Base-by-base conservation (phyloP, 78 protist species). In the Dictyostelium brefeldianum region DNA sequence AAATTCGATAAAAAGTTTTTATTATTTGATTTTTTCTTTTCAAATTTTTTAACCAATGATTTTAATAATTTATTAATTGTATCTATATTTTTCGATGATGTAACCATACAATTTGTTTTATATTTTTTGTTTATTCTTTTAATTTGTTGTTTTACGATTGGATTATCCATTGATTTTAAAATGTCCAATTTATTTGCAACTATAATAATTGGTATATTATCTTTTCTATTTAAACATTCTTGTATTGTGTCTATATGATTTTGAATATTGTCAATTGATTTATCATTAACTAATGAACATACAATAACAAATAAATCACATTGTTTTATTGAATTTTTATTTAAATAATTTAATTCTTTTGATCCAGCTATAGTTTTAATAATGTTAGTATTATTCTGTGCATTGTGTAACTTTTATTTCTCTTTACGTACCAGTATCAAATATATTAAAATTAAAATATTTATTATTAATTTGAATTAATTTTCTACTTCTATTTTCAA, bases 231-330 rank as follows among this genome's bases (percentile, higher is more conserved):
- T 56, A 56, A 56, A 25, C 41, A 8, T 20, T 56, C 14, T 56
- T 56, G 65, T 8, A 62, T 62, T 62, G 25, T 10, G 3, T 62
- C 71, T 2, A 25, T 27, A 25, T 62, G 25, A 25, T 62, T 22
- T 25, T 62, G 71, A 25, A 62, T 62, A 62, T 36, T 62, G 25
- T 62, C 71, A 62, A 62, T 25, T 15, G 71, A 62, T 62, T 62
- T 25, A 5, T 25, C 41, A 11, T 62, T 36, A 27, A 15, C 27
- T 27, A 62, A 62, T 27, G 71, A 62, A 27, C 41, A 62, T 15
- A 62, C 71, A 62, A 62, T 27, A 11, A 62, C 41, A 27, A 62
- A 62, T 11, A 25, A n/a, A 27, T 62, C 41, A 62, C 71, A 25
- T 62, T 62, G 71, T 62, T 62, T 62, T 9, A 62, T 62, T 7